Base-by-base conservation (phyloP, 1,139 yeast species). In the Yarrowia galli region DNA sequence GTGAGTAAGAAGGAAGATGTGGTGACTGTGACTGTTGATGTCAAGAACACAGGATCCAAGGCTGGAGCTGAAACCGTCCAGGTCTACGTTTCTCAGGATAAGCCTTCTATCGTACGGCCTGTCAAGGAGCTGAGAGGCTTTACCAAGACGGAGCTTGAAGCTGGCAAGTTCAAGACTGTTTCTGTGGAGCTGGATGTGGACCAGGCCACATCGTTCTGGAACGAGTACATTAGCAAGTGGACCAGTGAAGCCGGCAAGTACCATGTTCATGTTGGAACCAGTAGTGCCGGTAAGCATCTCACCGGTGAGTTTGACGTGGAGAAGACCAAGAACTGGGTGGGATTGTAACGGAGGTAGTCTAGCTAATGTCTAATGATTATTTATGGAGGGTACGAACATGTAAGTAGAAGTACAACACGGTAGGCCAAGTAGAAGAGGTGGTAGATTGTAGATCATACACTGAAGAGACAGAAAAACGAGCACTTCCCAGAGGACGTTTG, bases 191-290 rank as follows among this genome's bases (percentile, higher is more conserved):
- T 84, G 32, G 78, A 82, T 0, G 70, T 82, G 70, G 84, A 82
- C 72, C 85, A 85, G 71, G 84, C 87, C 35, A 80, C 84, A 10
- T 85, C 88, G 0, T 85, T 79, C 80, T 86, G 84, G 81, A 84
- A 85, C 74, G 83, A 80, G 67, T 79, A 79, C 74, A 77, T 79
- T 70, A 77, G 81, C 72, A 75, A 80, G 71, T 86, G 89, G 89
- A 79, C 81, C 69, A 78, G 81, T 22, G 86, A 85, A 75, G 79
- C 79, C 70, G 88, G 84, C 70, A 76, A 76, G 18, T 86, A 85
- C 77, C 75, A 77, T 46, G 83, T 85, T 16, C 79, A 12, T 12
- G 61, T 54, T 2, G 46, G 61, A 1, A 40, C 46, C 22, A 54
- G 61, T 18, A 54, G 61, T 54, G 61, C 61, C 7, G 61, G 61